These are phyloP conservation scores for Ulmus americana DNA, from an alignment of 331 rosid genomes.

Conservation along the genomic window DNA sequence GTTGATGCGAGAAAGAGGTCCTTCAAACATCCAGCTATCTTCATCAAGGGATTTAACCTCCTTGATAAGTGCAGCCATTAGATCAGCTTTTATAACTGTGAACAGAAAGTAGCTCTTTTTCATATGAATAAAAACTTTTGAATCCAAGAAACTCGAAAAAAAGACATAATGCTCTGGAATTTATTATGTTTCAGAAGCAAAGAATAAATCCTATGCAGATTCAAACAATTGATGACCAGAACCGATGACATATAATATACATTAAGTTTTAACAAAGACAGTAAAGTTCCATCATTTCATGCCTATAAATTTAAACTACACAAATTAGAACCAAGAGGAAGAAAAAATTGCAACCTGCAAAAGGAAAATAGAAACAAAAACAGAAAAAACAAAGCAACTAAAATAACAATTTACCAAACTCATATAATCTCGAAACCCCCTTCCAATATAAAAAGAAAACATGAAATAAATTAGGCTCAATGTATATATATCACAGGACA, in stretches of 20 bases:
- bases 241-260: too few species aligned
- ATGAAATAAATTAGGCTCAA: too few species aligned
- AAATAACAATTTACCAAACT: too few species aligned
- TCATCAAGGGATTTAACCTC: slow-evolving; percentile 82
- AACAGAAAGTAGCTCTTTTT: slow-evolving; percentile 18
- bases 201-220: too few species aligned
- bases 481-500: too few species aligned
- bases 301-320: neutral
- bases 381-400: too few species aligned
- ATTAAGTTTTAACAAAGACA: neutral
- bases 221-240: too few species aligned
- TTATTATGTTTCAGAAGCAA: neutral
- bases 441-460: too few species aligned
- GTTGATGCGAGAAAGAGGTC: slow-evolving; percentile 79
- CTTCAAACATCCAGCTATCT: slow-evolving; percentile 94
- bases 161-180: neutral
- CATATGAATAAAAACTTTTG: neutral
- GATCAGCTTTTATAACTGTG: slow-evolving; percentile 66
- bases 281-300: neutral
- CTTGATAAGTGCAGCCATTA: slow-evolving; percentile 80
- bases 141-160: slow-evolving; percentile 3
- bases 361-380: neutral
- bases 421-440: too few species aligned
- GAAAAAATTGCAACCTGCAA: too few species aligned
- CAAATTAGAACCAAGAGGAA: too few species aligned